Evolutionary conservation across 805 yeast genomes (phyloP).

Genomic region (Candida hispaniensis): DNA sequence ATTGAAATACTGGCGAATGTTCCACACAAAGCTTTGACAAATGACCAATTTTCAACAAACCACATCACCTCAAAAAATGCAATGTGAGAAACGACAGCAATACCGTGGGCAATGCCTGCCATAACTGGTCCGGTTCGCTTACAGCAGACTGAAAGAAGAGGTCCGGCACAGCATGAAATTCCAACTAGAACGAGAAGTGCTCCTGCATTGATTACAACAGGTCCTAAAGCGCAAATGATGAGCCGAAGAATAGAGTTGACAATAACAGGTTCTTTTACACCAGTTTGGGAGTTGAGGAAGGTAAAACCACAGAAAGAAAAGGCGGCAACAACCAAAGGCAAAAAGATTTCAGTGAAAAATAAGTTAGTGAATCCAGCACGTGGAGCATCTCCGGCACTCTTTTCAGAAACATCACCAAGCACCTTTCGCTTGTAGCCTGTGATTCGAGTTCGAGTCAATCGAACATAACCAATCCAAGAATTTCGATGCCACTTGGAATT

Average conservation of each 20-base stretch:
- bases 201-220: conserved; percentile 85
- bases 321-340: conserved; percentile 60
- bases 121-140: conserved; percentile 91
- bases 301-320: conserved; percentile 62
- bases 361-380: conserved; percentile 72
- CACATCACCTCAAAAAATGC: conserved; percentile 90
- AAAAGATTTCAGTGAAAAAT: conserved; percentile 66
- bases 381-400: conserved; percentile 51
- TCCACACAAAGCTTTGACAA: conserved; percentile 80
- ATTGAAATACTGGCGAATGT: conserved; percentile 70
- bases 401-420: conserved; percentile 57
- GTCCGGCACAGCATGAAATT: conserved; percentile 95
- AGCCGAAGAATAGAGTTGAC: conserved; percentile 56
- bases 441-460: conserved; percentile 71
- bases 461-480: conserved; percentile 72
- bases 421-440: conserved; percentile 81
- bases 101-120: conserved; percentile 94
- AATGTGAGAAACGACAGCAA: conserved; percentile 80
- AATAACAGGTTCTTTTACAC: conserved; percentile 40
- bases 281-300: conserved; percentile 80
- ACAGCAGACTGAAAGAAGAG: conserved; percentile 87
- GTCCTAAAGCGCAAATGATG: conserved; percentile 58
- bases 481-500: conserved; percentile 52
- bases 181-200: conserved; percentile 64
- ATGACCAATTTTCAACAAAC: conserved; percentile 90